Evolutionary conservation across 768 basidiomycete species (phyloP).

Genomic region (Trametes villosa): DNA sequence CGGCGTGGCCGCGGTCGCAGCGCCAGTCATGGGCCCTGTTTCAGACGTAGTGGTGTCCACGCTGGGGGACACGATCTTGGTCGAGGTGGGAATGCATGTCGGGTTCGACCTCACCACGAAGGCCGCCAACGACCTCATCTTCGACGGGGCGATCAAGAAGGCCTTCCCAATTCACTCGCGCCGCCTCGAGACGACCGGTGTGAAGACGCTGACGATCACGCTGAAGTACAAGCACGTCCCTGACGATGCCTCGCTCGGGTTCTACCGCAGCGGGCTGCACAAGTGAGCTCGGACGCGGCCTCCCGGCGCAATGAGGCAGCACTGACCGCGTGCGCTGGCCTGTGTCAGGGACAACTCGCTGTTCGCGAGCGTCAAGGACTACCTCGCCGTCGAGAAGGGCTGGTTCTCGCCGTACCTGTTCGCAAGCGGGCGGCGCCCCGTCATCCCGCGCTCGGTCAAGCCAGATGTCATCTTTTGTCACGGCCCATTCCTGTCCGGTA

Average conservation of each 20-base stretch:
- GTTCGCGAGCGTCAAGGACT: conserved; percentile 64
- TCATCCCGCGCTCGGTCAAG: conserved; percentile 64
- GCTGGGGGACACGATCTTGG: conserved; percentile 60
- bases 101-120: conserved; percentile 56
- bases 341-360: conserved; percentile 54
- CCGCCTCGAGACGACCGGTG: conserved; percentile 57
- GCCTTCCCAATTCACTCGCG: conserved; percentile 56
- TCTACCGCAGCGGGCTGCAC: conserved; percentile 64
- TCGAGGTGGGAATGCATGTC: conserved; percentile 57
- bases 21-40: conserved; percentile 58
- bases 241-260: conserved; percentile 62
- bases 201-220: conserved; percentile 62
- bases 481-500: conserved; percentile 63
- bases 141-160: conserved; percentile 51
- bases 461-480: conserved; percentile 71
- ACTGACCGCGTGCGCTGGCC: neutral
- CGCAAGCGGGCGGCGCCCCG: conserved; percentile 60
- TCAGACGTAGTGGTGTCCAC: conserved; percentile 54
- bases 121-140: conserved; percentile 55
- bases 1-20: conserved; percentile 48
- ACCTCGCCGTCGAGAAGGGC: conserved; percentile 64
- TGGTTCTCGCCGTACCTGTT: conserved; percentile 74
- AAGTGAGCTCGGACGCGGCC: conserved; percentile 39
- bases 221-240: conserved; percentile 61
- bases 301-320: conserved; percentile 6